Conservation (phyloP, 75 land plant genomes). For the Cunninghamia lanceolata region DNA sequence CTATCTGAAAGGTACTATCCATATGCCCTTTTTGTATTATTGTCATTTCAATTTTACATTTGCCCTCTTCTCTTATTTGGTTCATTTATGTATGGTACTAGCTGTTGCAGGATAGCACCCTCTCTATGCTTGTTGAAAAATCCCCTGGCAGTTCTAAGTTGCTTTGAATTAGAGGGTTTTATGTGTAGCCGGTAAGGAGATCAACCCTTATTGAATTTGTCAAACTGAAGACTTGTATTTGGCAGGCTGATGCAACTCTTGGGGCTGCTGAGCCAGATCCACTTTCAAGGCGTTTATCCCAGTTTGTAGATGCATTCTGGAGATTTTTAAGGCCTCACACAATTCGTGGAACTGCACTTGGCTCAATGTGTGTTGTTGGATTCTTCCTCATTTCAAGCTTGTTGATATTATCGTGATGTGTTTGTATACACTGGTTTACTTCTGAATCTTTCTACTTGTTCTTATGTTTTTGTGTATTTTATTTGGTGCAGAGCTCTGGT, state of each 20-base stretch:
- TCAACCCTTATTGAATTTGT: background rate
- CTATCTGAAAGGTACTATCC: background rate
- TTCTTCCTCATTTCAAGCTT: background rate
- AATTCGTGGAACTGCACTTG: slow-evolving; percentile 87
- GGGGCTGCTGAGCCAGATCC: slow-evolving; percentile 63
- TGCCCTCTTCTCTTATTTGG: background rate
- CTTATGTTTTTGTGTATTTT: background rate
- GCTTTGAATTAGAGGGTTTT: background rate
- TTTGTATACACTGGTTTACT: slow-evolving; percentile 2
- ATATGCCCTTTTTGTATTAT: too few relatives aligned
- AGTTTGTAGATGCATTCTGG: slow-evolving; percentile 88
- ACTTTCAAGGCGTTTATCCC: slow-evolving; percentile 31
- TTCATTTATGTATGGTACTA: background rate
- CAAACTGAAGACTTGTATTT: slow-evolving; percentile 8
- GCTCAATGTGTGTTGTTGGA: slow-evolving; percentile 54
- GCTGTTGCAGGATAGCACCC: background rate
- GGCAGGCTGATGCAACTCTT: slow-evolving; percentile 51
- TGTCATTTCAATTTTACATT: too few relatives aligned
- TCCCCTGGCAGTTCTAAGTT: background rate
- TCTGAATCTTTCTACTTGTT: background rate
- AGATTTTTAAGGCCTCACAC: slow-evolving; percentile 96
- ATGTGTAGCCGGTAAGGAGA: background rate
- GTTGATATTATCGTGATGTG: background rate
- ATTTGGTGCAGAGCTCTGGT: slow-evolving; percentile 74
- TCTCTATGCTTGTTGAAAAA: background rate